Evolutionary conservation across 148 eudicot species (phyloP).

Genomic region (Persicaria tinctoria): DNA sequence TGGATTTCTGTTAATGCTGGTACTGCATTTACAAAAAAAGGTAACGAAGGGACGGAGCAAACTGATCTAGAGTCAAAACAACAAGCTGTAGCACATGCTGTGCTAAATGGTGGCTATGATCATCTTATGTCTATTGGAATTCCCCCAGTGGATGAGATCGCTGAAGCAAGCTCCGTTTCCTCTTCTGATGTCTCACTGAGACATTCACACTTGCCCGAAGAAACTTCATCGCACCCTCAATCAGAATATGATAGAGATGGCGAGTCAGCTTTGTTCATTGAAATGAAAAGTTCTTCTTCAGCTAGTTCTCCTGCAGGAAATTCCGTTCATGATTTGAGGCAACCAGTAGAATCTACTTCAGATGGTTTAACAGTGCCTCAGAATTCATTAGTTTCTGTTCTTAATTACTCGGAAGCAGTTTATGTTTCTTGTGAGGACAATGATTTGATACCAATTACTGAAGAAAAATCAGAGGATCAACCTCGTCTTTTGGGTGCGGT

Average conservation of each 20-base stretch:
- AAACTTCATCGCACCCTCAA: conserved; percentile 16
- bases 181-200: conserved; percentile 19
- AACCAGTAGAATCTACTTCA: conserved; percentile 9
- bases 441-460: conserved; percentile 13
- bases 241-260: conserved; percentile 19
- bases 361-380: background rate
- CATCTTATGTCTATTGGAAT: conserved; percentile 18
- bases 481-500: conserved; percentile 12
- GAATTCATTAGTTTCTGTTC: conserved; percentile 3
- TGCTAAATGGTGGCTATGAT: conserved; percentile 20
- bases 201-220: conserved; percentile 15
- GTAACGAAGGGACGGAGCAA: conserved; percentile 17
- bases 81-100: conserved; percentile 15
- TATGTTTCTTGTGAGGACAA: conserved; percentile 20
- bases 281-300: conserved; percentile 17
- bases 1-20: conserved; percentile 16
- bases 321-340: background rate
- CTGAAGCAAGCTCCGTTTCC: conserved; percentile 21
- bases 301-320: conserved; percentile 18
- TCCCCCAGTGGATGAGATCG: conserved; percentile 22
- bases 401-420: conserved; percentile 13
- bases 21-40: conserved; percentile 12
- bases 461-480: conserved; percentile 20
- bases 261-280: conserved; percentile 12
- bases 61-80: conserved; percentile 13